These are phyloP conservation scores for Pachysandra terminalis DNA, from an alignment of 164 flowering plant genomes.

Conservation along the genomic window DNA sequence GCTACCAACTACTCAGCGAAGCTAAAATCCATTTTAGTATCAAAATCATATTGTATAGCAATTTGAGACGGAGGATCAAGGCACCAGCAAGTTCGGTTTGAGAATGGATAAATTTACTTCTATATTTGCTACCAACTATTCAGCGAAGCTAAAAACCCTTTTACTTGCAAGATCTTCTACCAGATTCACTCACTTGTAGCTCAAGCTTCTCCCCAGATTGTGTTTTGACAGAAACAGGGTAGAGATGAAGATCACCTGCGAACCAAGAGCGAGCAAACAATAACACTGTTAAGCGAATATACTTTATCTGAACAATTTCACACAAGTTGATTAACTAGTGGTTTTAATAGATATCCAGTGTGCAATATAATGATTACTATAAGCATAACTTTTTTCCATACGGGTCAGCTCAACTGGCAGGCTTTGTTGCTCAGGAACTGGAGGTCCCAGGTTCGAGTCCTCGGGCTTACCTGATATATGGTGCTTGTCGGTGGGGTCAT, in stretches of 20 bases:
- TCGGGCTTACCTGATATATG: no score
- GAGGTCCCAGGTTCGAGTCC: no score
- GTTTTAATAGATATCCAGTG: background rate
- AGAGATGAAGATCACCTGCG: conserved; percentile 84
- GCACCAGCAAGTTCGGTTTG: no score
- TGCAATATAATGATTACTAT: background rate
- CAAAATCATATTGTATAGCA: background rate
- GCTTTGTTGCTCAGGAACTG: no score
- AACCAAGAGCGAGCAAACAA: background rate
- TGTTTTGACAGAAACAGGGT: conserved; percentile 80
- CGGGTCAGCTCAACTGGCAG: no score
- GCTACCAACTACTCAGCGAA: background rate
- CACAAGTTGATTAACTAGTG: background rate
- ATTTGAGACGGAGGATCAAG: no score
- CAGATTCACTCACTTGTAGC: conserved; percentile 59
- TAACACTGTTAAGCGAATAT: background rate
- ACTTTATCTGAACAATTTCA: background rate
- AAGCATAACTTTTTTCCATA: background rate
- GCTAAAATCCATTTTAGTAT: background rate
- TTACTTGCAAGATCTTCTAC: background rate
- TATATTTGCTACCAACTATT: background rate
- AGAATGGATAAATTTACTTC: no score
- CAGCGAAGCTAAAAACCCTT: background rate
- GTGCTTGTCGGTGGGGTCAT: no score
- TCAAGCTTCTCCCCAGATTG: conserved; percentile 88